Evolutionary conservation across 257 asterid genomes (phyloP).

Genomic region (Fraxinus anomala): DNA sequence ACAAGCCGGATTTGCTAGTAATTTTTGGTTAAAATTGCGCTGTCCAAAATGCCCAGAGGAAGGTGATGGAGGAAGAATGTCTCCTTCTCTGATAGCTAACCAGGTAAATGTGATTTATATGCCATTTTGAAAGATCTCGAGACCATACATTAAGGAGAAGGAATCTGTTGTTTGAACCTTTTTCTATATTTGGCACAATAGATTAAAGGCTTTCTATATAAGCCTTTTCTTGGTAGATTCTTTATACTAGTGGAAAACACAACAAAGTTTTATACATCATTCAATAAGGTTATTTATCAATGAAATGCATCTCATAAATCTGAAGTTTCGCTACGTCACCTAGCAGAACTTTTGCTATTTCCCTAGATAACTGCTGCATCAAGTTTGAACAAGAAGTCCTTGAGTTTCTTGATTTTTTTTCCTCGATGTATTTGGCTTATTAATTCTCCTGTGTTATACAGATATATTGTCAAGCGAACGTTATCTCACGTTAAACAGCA

Average conservation of each 20-base stretch:
- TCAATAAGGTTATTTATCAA: not conserved
- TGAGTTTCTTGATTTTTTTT: too few relatives aligned
- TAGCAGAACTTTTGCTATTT: not conserved
- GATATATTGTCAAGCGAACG: not conserved
- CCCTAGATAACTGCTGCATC: not conserved
- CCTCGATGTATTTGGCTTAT: not conserved
- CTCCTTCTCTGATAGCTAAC: constrained; percentile 72
- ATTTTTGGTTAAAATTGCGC: constrained; percentile 71
- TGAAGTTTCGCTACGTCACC: not conserved
- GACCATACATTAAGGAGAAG: not conserved
- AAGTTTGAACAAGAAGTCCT: not conserved
- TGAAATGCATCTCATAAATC: not conserved
- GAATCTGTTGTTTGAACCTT: not conserved
- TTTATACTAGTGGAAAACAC: not conserved
- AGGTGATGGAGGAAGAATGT: constrained; percentile 58
- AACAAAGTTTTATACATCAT: not conserved
- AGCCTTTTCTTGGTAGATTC: not conserved
- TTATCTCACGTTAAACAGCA: not conserved
- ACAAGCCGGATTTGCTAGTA: constrained; percentile 38
- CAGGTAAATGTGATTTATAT: constrained; percentile 49
- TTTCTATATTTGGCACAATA: not conserved
- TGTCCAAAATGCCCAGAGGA: constrained; percentile 92
- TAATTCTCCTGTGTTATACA: not conserved
- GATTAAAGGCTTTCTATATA: not conserved
- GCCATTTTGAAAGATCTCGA: not conserved